phyloP scores from a whole-genome alignment of 768 basidiomycete genomes.

The Boletus rufocinnamomeus region DNA sequence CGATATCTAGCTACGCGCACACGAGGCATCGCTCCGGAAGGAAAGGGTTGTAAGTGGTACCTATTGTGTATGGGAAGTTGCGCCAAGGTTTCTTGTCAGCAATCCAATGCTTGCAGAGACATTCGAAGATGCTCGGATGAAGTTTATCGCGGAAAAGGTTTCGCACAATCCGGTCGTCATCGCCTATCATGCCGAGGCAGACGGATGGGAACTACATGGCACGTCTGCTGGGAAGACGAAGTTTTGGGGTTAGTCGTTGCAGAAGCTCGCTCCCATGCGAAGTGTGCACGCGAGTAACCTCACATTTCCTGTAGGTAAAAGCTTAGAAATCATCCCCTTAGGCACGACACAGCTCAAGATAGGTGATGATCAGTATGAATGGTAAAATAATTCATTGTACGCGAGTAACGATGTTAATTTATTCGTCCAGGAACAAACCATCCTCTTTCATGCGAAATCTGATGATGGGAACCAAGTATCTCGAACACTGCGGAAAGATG shows the following conservation, averaged over 20 bases:
- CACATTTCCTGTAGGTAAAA: conserved; percentile 61
- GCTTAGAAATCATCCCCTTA: conserved; percentile 81
- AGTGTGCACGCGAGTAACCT: conserved; percentile 23
- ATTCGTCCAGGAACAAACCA: conserved; percentile 67
- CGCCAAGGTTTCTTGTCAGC: conserved; percentile 41
- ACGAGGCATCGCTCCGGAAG: conserved; percentile 78
- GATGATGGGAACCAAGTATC: conserved; percentile 88
- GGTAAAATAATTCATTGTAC: conserved; percentile 45
- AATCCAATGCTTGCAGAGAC: conserved; percentile 90
- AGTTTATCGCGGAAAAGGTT: conserved; percentile 86
- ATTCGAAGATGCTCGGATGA: conserved; percentile 80
- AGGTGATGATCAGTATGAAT: conserved; percentile 66
- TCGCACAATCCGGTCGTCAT: conserved; percentile 82
- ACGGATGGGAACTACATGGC: conserved; percentile 71
- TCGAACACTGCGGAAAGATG: conserved; percentile 84
- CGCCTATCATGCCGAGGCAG: conserved; percentile 83
- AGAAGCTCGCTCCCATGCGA: conserved; percentile 7
- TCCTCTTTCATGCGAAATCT: conserved; percentile 88
- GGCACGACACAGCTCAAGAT: conserved; percentile 70
- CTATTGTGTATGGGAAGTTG: conserved; percentile 5
- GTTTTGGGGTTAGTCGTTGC: conserved; percentile 73
- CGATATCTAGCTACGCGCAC: conserved; percentile 81
- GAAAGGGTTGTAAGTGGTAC: conserved; percentile 76
- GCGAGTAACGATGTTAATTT: conserved; percentile 2
- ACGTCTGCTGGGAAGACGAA: conserved; percentile 85